Evolutionary conservation across 257 asterid genomes (phyloP).

Genomic region (Nyctanthes arbortristis): DNA sequence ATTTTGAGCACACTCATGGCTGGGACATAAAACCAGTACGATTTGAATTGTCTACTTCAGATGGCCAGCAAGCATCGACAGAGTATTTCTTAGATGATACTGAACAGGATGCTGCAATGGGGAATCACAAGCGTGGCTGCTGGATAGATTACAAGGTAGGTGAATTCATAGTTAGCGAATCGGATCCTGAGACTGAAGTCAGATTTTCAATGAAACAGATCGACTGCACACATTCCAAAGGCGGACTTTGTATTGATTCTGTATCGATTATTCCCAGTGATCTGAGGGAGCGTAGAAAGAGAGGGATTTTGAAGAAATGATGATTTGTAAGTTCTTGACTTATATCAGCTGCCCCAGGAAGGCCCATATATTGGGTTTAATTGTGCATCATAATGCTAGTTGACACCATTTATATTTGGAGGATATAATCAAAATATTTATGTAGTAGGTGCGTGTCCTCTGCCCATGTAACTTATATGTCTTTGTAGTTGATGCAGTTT

Average conservation of each 20-base stretch:
- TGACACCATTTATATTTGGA: constrained; percentile 30
- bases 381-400: constrained; percentile 28
- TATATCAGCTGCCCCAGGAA: constrained; percentile 6
- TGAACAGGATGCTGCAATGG: constrained; percentile 51
- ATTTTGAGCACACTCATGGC: constrained; percentile 86
- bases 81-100: constrained; percentile 73
- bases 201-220: constrained; percentile 92
- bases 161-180: constrained; percentile 60
- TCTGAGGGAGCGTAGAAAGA: constrained; percentile 52
- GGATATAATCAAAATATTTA: constrained; percentile 33
- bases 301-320: constrained; percentile 41
- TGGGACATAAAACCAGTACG: constrained; percentile 88
- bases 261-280: constrained; percentile 71
- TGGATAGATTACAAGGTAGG: constrained; percentile 96
- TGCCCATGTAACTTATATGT: constrained; percentile 37
- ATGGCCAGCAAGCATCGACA: constrained; percentile 76
- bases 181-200: constrained; percentile 72
- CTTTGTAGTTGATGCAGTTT: constrained; percentile 44
- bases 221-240: constrained; percentile 97
- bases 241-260: constrained; percentile 89
- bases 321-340: constrained; percentile 20
- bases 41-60: constrained; percentile 75
- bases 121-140: constrained; percentile 74
- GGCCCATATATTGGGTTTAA: constrained; percentile 27
- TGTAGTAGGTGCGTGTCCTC: constrained; percentile 42